Evolutionary conservation across 495 filamentous ascomycete genomes (phyloP).

Genomic region (Trichoderma orchidacearum): DNA sequence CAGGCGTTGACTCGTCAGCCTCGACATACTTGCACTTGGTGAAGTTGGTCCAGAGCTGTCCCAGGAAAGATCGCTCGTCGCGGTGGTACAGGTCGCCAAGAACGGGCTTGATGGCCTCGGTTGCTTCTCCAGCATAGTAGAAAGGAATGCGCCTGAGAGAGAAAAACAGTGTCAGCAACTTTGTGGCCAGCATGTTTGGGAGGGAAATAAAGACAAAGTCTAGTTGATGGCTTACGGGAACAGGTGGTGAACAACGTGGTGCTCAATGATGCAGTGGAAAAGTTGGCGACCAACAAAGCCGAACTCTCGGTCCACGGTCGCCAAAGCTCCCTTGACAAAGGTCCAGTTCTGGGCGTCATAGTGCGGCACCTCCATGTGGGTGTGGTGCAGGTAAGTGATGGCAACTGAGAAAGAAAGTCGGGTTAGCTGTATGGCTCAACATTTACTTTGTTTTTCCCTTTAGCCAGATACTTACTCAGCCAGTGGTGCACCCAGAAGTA

Average conservation of each 20-base stretch:
- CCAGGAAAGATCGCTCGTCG: conserved; percentile 16
- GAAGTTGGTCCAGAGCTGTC: conserved; percentile 18
- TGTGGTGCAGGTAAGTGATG: conserved; percentile 55
- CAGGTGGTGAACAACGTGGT: conserved; percentile 52
- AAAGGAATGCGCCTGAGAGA: conserved; percentile 38
- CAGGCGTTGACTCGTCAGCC: conserved; percentile 15
- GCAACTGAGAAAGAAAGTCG: conserved; percentile 17
- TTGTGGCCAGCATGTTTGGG: not conserved
- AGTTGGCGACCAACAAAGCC: conserved; percentile 49
- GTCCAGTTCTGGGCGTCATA: conserved; percentile 44
- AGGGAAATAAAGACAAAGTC: not conserved
- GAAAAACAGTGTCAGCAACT: not conserved
- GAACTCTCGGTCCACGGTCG: conserved; percentile 49
- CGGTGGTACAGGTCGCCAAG: conserved; percentile 20
- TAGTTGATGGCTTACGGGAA: conserved; percentile 23
- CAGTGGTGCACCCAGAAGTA: conserved; percentile 52
- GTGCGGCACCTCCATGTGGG: conserved; percentile 44
- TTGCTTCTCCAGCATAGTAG: conserved; percentile 52
- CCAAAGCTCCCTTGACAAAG: conserved; percentile 46
- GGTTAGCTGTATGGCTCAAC: conserved; percentile 2
- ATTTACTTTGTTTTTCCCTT: conserved; percentile 9
- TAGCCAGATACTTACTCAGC: conserved; percentile 16
- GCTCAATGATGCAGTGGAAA: conserved; percentile 54
- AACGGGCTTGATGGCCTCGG: conserved; percentile 43
- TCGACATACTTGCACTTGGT: conserved; percentile 21